A percentile compares a stretch with the other conserved stretches of the same genome.
phyloP scores from a whole-genome alignment of 768 basidiomycete genomes.

The Ramaria sp. region DNA sequence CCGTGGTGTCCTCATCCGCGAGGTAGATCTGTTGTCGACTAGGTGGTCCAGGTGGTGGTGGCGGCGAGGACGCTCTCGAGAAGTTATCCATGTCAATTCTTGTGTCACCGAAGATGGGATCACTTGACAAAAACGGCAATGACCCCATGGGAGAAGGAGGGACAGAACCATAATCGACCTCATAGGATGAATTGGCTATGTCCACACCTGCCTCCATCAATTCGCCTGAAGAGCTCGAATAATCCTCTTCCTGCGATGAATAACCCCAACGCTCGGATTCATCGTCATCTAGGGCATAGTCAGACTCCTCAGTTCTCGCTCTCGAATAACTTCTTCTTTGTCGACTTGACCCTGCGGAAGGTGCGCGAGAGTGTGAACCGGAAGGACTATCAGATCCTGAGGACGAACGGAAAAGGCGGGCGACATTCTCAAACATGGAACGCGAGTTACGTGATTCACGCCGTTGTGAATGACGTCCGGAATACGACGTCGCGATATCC shows the following conservation, averaged over 20 bases:
- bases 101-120: slow-evolving; percentile 73
- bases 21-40: slow-evolving; percentile 81
- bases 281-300: slow-evolving; percentile 47
- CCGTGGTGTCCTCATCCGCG: slow-evolving; percentile 78
- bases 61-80: slow-evolving; percentile 42
- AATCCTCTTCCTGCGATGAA: slow-evolving; percentile 74
- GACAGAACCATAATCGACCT: slow-evolving; percentile 63
- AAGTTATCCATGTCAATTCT: slow-evolving; percentile 67
- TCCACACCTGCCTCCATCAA: slow-evolving; percentile 24
- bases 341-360: slow-evolving; percentile 25
- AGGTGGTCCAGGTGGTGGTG: slow-evolving; percentile 74
- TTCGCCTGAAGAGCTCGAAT: slow-evolving; percentile 35
- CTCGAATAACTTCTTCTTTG: slow-evolving; percentile 33
- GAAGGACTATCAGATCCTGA: slow-evolving; percentile 28
- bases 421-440: slow-evolving; percentile 53
- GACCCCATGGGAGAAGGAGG: slow-evolving; percentile 45
- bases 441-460: slow-evolving; percentile 16
- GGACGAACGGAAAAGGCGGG: slow-evolving; percentile 50
- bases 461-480: slow-evolving; percentile 17
- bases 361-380: slow-evolving; percentile 45
- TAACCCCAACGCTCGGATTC: slow-evolving; percentile 78
- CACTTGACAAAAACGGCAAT: slow-evolving; percentile 60
- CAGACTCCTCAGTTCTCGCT: slow-evolving; percentile 44
- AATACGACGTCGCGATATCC: slow-evolving; percentile 15
- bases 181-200: slow-evolving; percentile 34